Evolutionary conservation across 495 filamentous ascomycete species (phyloP), one percentile per base, ranked within the genome.

Genomic region (Opeltia flavorubescens): DNA sequence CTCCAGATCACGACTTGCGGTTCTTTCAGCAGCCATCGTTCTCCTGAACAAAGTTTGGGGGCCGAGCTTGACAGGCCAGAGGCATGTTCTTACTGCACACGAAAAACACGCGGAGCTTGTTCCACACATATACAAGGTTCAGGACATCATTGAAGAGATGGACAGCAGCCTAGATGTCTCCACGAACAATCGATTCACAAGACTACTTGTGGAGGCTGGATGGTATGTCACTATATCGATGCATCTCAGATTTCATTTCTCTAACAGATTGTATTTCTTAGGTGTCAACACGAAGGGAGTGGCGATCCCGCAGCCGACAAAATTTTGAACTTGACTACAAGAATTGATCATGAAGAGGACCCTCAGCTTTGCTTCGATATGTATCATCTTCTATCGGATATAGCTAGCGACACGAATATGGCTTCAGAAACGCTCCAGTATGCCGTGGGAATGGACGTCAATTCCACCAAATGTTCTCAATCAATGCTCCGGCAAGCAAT

Each of bases 21-120:
- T 53, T 11, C 59, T 62, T 31, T 31, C 51, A 23, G 26, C 21
- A 3, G 20, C 52, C 13, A 55, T 62, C n/a, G 15, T 35, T 13
- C 38, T 59, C 11, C 43, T 64, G 8, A 58, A 47, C 41, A 17
- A 20, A 3, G 29, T 38, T 8, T 61, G 58, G 60, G 54, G 50
- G 23, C 50, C 29, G 47, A 17, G 49, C 40, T 11, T 44, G 46
- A 42, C 52, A 39, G 43, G 51, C 41, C 47, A 52, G 40, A 35
- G 47, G 5, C 47, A 58, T 47, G 35, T 23, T 49, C 50, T 52
- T 35, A 44, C 30, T 42, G 20, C 53, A 36, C 63, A 58, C 55
- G 44, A 54, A 44, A 20, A 45, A n/a, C 63, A 61, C 48, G 47
- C 49, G 33, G 38, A 20, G 5, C 30, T 53, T 8, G 34, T 44